These are phyloP conservation scores for Wickerhamiella pararugosa DNA, from an alignment of 1,139 yeast species.

Conservation along the genomic window DNA sequence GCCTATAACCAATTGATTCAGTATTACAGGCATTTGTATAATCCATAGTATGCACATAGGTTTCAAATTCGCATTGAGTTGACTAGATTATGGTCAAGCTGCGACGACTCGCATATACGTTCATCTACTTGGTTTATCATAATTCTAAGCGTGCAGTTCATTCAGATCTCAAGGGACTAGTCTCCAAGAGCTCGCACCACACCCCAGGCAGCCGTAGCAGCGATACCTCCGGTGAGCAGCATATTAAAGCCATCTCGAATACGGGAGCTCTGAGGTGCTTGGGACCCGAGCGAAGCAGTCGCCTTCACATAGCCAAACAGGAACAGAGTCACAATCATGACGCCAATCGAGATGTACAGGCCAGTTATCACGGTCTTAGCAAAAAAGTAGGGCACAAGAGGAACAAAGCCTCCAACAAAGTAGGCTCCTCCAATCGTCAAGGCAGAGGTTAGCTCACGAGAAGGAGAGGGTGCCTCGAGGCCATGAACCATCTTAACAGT, in stretches of 20 bases:
- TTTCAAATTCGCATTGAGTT: too few species aligned
- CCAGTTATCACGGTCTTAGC: conserved; percentile 57
- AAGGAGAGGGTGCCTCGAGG: conserved; percentile 66
- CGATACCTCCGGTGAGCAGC: conserved; percentile 85
- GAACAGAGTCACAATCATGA: conserved; percentile 73
- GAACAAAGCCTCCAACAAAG: conserved; percentile 63
- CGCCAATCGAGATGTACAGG: conserved; percentile 52
- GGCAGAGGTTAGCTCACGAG: conserved; percentile 56
- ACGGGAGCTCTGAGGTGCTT: conserved; percentile 24
- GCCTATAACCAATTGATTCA: conserved; percentile 50
- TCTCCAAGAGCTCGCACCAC: conserved; percentile 65
- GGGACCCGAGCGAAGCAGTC: conserved; percentile 51
- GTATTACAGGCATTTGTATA: conserved; percentile 37
- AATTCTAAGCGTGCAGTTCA: too few species aligned
- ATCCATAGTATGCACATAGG: too few species aligned
- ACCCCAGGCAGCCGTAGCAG: conserved; percentile 96
- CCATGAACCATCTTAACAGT: conserved; percentile 58
- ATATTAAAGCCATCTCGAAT: conserved; percentile 73
- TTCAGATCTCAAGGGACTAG: not conserved
- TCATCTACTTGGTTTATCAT: too few species aligned
- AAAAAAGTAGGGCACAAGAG: conserved; percentile 62
- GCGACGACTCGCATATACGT: too few species aligned
- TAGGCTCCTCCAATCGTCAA: conserved; percentile 57
- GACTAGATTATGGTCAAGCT: too few species aligned
- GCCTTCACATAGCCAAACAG: conserved; percentile 78